A percentile compares a stretch with the other conserved stretches of the same genome.
Conservation (phyloP, 2,329 filamentous ascomycete species). For the Xylaria multiplex region DNA sequence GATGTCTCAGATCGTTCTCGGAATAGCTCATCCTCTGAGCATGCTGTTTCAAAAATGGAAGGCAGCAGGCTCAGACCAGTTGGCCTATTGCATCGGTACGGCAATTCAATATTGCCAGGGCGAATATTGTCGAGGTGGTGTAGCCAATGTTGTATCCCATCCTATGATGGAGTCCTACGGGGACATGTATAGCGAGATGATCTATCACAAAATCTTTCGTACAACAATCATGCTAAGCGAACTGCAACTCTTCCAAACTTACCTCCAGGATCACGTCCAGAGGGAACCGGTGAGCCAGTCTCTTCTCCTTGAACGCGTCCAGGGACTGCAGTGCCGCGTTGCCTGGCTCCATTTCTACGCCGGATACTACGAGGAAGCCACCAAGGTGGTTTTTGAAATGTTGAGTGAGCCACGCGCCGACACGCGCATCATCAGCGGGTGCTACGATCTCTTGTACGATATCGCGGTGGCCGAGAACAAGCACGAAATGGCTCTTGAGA, state of each 20-base stretch:
- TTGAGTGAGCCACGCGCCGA: not conserved
- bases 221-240: not conserved
- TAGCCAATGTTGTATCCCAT: not conserved
- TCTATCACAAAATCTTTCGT: not conserved
- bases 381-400: not conserved
- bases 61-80: not conserved
- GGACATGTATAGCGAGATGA: constrained; percentile 3
- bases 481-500: constrained; percentile 8
- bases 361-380: constrained; percentile 11
- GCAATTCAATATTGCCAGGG: constrained; percentile 3
- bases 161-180: constrained; percentile 6
- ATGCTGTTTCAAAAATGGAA: constrained; percentile 7
- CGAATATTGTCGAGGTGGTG: not conserved
- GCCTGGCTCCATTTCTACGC: constrained; percentile 14
- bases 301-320: not conserved
- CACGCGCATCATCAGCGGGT: not conserved
- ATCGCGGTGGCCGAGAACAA: constrained; percentile 20
- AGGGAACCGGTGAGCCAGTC: not conserved
- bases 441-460: constrained; percentile 21
- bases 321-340: constrained; percentile 2
- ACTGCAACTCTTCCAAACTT: constrained; percentile 2
- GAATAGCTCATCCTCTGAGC: constrained; percentile 4
- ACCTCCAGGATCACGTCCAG: not conserved
- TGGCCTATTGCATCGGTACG: not conserved
- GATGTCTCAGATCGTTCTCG: constrained; percentile 16